Conservation (phyloP, 352 stramenopile species). For the Globisporangium cylindrosporum region DNA sequence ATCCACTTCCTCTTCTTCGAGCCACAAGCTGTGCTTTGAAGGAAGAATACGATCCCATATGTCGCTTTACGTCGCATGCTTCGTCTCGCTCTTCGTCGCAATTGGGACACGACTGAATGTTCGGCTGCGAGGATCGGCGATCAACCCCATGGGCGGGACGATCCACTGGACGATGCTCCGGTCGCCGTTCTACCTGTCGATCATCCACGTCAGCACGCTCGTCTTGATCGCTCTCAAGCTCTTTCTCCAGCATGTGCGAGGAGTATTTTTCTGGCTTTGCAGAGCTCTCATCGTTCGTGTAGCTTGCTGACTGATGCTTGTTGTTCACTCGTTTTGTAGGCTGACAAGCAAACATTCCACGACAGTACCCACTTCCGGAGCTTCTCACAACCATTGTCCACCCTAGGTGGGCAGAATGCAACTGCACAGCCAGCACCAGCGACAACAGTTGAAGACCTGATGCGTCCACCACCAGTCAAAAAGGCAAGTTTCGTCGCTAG, state of each 20-base stretch:
- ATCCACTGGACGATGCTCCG: conserved; percentile 71
- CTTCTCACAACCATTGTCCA: background rate
- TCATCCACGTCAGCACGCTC: conserved; percentile 62
- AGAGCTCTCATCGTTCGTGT: background rate
- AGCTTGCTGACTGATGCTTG: background rate
- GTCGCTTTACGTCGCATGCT: conserved; percentile 51
- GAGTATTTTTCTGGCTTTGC: background rate
- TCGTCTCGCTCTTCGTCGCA: conserved; percentile 44
- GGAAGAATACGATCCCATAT: conserved; percentile 42
- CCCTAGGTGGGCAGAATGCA: background rate
- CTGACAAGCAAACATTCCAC: conserved; percentile 20
- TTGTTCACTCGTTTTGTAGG: conserved; percentile 8
- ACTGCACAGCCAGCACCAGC: background rate
- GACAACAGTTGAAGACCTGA: conserved; percentile 34
- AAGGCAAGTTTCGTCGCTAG: conserved; percentile 20
- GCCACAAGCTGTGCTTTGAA: conserved; percentile 52
- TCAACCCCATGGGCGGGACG: conserved; percentile 73
- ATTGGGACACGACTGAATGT: conserved; percentile 73
- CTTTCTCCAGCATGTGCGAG: conserved; percentile 68
- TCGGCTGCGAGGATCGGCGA: conserved; percentile 62
- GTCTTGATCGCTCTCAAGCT: conserved; percentile 66
- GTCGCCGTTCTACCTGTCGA: conserved; percentile 58
- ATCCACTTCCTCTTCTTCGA: conserved; percentile 11
- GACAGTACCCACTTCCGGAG: background rate
- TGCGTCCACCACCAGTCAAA: conserved; percentile 26